These are phyloP conservation scores for cucumber (Cucumis sativus) DNA, from an alignment of 306 rosid genomes.

Conservation along the genomic window Cucumber_9930_V3 NC_026661.2:11745501-11746000, in stretches of 20 bases:
- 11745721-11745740: neutral
- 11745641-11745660: neutral
- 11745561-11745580: too few relatives aligned
- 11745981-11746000: too few relatives aligned
- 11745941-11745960: too few relatives aligned
- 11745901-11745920: accelerated
- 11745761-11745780: neutral
- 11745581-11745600: too few relatives aligned
- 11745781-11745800: neutral
- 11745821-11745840: neutral
- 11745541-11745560: too few relatives aligned
- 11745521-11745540: too few relatives aligned
- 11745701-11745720: neutral
- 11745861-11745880: neutral
- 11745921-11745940: too few relatives aligned
- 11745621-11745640: neutral
- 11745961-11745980: too few relatives aligned
- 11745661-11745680: neutral
- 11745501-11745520: too few relatives aligned
- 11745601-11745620: too few relatives aligned
- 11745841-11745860: neutral
- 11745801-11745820: neutral
- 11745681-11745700: neutral
- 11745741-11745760: neutral
- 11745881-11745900: too few relatives aligned